Evolutionary conservation across 2,329 filamentous ascomycete genomes (phyloP).

Genomic region (Penicillium sp.): DNA sequence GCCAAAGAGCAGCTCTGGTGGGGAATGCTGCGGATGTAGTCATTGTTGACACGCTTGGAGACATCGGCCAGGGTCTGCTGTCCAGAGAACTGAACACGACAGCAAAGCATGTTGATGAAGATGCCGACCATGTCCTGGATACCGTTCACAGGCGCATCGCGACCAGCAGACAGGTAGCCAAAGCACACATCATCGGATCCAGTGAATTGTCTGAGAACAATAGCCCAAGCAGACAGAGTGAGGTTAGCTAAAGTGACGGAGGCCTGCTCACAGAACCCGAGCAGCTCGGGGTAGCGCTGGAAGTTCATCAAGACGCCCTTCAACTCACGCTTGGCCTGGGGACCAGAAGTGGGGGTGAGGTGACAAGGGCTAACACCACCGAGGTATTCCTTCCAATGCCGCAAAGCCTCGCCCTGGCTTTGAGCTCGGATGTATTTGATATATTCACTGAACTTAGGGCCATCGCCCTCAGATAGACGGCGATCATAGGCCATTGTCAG

Average conservation of each 20-base stretch:
- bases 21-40: slow-evolving; percentile 48
- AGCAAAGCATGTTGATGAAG: slow-evolving; percentile 58
- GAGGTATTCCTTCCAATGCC: slow-evolving; percentile 38
- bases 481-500: slow-evolving; percentile 33
- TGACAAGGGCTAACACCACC: slow-evolving; percentile 34
- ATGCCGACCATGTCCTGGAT: slow-evolving; percentile 49
- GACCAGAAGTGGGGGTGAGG: slow-evolving; percentile 18
- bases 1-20: slow-evolving; percentile 53
- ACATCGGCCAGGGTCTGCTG: slow-evolving; percentile 39
- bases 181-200: slow-evolving; percentile 42
- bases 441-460: slow-evolving; percentile 38
- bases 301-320: slow-evolving; percentile 31
- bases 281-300: slow-evolving; percentile 30
- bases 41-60: slow-evolving; percentile 46
- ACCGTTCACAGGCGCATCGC: slow-evolving; percentile 46
- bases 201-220: slow-evolving; percentile 36
- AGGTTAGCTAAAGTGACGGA: slow-evolving; percentile 38
- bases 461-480: slow-evolving; percentile 25
- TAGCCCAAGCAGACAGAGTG: slow-evolving; percentile 39
- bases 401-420: slow-evolving; percentile 26
- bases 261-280: slow-evolving; percentile 32
- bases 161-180: slow-evolving; percentile 41
- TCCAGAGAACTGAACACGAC: slow-evolving; percentile 42
- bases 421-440: slow-evolving; percentile 34
- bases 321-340: slow-evolving; percentile 19